These are phyloP conservation scores for Cyanidium caldarium DNA, from an alignment of 23 red algal species.

Conservation along the genomic window DNA sequence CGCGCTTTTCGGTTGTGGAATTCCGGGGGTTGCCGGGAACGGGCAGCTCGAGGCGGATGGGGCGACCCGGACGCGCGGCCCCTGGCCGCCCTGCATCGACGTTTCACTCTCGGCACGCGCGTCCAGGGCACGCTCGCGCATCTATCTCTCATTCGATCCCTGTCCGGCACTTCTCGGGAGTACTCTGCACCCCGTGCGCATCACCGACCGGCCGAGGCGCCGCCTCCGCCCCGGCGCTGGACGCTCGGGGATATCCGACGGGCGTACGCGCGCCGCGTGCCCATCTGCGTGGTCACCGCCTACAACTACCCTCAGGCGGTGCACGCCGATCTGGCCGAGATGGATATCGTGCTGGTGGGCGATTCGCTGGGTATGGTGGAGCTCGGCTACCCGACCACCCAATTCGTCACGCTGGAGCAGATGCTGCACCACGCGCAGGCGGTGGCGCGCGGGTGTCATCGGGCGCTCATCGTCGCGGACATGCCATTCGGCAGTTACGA, in stretches of 20 bases:
- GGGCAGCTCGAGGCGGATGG: too few relatives aligned
- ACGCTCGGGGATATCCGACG: slow-evolving; percentile 12
- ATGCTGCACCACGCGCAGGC: slow-evolving; percentile 88
- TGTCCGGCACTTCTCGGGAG: too few relatives aligned
- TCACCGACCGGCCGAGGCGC: slow-evolving; percentile 1
- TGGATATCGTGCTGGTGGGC: slow-evolving; percentile 78
- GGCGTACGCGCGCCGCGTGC: not conserved
- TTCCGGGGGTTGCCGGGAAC: too few relatives aligned
- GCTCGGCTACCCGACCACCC: slow-evolving; percentile 73
- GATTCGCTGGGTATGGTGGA: slow-evolving; percentile 91
- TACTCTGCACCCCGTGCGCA: too few relatives aligned
- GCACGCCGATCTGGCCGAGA: slow-evolving; percentile 76
- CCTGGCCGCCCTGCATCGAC: too few relatives aligned
- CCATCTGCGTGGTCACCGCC: slow-evolving; percentile 78
- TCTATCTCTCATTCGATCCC: too few relatives aligned
- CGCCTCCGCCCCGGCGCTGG: slow-evolving; percentile 1
- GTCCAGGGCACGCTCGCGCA: too few relatives aligned
- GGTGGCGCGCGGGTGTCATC: slow-evolving; percentile 24
- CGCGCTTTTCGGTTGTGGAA: too few relatives aligned
- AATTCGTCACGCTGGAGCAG: slow-evolving; percentile 61
- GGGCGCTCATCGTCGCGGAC: slow-evolving; percentile 62
- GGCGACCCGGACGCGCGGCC: too few relatives aligned
- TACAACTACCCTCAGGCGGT: slow-evolving; percentile 88
- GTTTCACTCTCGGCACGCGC: too few relatives aligned
- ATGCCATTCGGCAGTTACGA: slow-evolving; percentile 91